Base-by-base conservation (phyloP, 148 eudicot species). In the Dianthus caryophyllus region DNA sequence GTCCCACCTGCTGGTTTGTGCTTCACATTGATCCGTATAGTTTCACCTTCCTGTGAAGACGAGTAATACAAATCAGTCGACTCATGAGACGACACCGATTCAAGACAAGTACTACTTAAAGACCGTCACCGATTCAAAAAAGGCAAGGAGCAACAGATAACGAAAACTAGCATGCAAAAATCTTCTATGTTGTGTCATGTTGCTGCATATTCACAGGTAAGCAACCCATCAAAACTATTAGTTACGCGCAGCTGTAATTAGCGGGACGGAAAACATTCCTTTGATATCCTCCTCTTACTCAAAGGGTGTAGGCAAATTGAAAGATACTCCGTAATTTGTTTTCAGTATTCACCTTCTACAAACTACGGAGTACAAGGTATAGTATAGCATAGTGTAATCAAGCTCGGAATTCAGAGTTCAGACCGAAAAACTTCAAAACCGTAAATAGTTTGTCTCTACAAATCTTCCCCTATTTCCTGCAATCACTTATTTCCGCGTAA, bases 21-120 rank as follows among this genome's bases (percentile, higher is more conserved):
- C 81, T 90, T 94, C 74, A 94, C 96, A 77, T 84, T 94, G 75
- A 94, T 94, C 67, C 99, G 74, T 56, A 94, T 94, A 29, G 99
- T 94, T 85, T 94, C 99, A 71, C 99, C 99, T 88, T 94, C 99
- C 99, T 90, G 72, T 44, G 68, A 75, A 25, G 52, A 67, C 17
- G 48, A 33, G 13, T 8, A n/a, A 22, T 1, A 56, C 39, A 43
- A 9, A 56, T 63, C 25, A 64, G 11, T 54, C 26, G 4, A 36
- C 43, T 20, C 14, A 20, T 14, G 47, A 15, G 51, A 52, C 26
- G 1, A 41, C 16, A 13, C 17, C 24, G 36, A 5, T 10, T 1
- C 6, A 50, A n/a, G 54, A 50, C 21, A 17, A 17, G 21, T 0
- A 50, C 6, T n/a, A 48, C 22, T 7, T 7, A 20, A 18, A 50